These are phyloP conservation scores for Russula olivacea DNA, from an alignment of 768 basidiomycete species.

Conservation along the genomic window DNA sequence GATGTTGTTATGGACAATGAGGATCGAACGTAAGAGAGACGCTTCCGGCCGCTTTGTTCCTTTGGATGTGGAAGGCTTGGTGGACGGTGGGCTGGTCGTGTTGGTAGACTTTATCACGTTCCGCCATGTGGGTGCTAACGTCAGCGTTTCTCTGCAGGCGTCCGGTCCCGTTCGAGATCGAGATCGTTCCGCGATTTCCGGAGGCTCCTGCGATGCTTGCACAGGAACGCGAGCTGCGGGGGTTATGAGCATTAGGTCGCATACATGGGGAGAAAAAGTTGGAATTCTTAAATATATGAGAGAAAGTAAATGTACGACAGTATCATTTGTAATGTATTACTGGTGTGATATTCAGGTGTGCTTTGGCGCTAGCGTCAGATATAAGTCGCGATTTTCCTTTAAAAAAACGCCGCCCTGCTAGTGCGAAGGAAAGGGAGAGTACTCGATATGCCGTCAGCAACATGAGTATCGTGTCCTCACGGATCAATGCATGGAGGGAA, in stretches of 20 bases:
- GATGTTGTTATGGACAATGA: not conserved
- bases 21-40: not conserved
- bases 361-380: no score
- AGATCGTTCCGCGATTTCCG: not conserved
- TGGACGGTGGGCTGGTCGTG: not conserved
- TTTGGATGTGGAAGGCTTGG: not conserved
- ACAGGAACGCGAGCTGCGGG: conserved; percentile 3
- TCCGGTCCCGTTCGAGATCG: not conserved
- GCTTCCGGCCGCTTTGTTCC: not conserved
- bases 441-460: no score
- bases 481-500: no score
- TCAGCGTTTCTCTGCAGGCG: not conserved
- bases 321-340: no score
- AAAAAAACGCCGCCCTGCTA: no score
- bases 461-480: no score
- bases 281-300: no score
- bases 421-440: no score
- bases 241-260: not conserved
- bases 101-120: not conserved
- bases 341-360: no score
- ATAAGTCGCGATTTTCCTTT: no score
- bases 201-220: not conserved
- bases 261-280: not conserved
- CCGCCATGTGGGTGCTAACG: not conserved
- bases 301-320: no score